Percentiles rank a stretch among this genome's conserved stretches.
These are phyloP conservation scores for Puccinia triticina DNA, from an alignment of 1,284 basidiomycete species.

Conservation along the genomic window DNA sequence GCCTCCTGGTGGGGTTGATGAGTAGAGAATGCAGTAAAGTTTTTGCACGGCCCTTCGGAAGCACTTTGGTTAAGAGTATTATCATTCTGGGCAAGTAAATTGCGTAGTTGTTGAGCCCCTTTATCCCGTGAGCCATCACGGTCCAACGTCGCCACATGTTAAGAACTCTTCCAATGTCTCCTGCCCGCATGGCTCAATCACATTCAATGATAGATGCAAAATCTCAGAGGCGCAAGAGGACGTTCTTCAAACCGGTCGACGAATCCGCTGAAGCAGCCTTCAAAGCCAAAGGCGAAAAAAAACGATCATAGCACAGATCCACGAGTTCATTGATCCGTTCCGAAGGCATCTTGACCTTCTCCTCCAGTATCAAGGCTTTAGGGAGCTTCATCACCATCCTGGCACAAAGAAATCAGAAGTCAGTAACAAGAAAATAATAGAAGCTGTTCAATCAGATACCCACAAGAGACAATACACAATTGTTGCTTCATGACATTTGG, in stretches of 20 bases:
- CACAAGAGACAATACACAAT: not conserved
- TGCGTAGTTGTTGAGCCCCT: not conserved
- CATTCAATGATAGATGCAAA: not conserved
- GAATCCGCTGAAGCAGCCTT: not conserved
- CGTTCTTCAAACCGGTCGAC: not conserved
- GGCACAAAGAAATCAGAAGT: too few relatives aligned
- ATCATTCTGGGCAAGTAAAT: not conserved
- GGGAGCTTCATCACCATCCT: not conserved
- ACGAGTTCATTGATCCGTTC: not conserved
- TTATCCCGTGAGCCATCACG: not conserved
- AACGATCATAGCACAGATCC: not conserved
- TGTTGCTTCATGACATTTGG: not conserved
- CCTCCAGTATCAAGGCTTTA: not conserved
- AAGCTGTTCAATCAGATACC: not conserved
- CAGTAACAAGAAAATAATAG: too few relatives aligned
- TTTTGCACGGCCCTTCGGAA: not conserved
- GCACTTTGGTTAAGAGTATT: not conserved
- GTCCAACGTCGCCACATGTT: not conserved
- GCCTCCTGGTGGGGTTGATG: not conserved
- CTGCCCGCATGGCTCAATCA: not conserved
- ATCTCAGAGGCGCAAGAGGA: not conserved
- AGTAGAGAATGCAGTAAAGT: not conserved
- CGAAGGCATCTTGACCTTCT: not conserved
- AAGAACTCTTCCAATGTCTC: not conserved
- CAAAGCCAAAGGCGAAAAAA: not conserved